Evolutionary conservation across 352 stramenopile genomes (phyloP).

Genomic region (Phytopythium chamaehyphon): DNA sequence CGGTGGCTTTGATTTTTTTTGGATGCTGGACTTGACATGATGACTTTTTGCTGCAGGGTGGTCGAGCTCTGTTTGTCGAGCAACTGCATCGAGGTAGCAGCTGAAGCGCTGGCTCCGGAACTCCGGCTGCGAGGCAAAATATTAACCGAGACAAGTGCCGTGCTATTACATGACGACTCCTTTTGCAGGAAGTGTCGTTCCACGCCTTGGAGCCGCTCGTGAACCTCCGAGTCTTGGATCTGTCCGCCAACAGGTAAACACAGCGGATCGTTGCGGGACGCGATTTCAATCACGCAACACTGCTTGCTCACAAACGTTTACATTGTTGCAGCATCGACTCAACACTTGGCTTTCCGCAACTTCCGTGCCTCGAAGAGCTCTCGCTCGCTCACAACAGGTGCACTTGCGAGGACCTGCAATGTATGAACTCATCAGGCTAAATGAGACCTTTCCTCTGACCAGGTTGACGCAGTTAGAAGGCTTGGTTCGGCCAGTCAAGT

Average conservation of each 20-base stretch:
- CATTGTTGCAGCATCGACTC: slow-evolving; percentile 37
- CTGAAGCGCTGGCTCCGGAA: not conserved
- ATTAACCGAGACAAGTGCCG: not conserved
- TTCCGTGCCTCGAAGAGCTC: slow-evolving; percentile 63
- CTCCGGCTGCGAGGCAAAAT: no score
- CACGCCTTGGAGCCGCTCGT: slow-evolving; percentile 54
- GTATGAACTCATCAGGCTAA: no score
- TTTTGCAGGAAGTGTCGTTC: slow-evolving; percentile 47
- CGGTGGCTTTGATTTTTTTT: not conserved
- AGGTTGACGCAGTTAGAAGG: slow-evolving; percentile 54
- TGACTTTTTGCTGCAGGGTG: slow-evolving; percentile 17
- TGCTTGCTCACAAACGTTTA: not conserved
- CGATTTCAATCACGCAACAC: not conserved
- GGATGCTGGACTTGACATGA: not conserved
- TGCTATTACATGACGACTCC: not conserved
- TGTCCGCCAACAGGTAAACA: slow-evolving; percentile 70
- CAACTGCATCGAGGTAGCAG: slow-evolving; percentile 58
- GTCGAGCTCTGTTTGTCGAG: slow-evolving; percentile 79
- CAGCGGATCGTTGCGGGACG: not conserved
- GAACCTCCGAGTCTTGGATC: slow-evolving; percentile 63
- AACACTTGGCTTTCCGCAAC: slow-evolving; percentile 49
- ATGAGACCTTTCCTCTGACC: not conserved
- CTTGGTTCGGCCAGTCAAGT: slow-evolving; percentile 57
- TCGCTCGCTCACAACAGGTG: slow-evolving; percentile 76
- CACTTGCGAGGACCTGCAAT: not conserved